phyloP scores from a whole-genome alignment of 228 moss, liverwort and hornwort species.

The Sphagnum fallax region DNA sequence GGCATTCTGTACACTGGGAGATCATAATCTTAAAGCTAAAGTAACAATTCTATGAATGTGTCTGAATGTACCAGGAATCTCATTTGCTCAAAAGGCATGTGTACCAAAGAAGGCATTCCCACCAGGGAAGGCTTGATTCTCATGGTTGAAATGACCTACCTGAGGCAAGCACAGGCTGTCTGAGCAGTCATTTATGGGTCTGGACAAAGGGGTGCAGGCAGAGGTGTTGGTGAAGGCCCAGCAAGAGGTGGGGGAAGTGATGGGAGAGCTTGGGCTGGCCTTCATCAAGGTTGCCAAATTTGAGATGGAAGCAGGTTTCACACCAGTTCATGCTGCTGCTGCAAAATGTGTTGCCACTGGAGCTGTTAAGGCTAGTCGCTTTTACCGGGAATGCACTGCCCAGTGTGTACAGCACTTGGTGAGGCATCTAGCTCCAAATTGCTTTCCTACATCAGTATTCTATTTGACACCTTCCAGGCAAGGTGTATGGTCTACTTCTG shows the following conservation, averaged over 20 bases:
- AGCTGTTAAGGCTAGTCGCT: constrained; percentile 94
- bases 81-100: no score
- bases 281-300: constrained; percentile 97
- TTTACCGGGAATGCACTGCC: constrained; percentile 85
- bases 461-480: no score
- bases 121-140: no score
- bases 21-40: no score
- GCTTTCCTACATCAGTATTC: not conserved
- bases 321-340: constrained; percentile 59
- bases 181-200: no score
- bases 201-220: constrained; percentile 39
- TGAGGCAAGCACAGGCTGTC: no score
- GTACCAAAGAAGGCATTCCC: no score
- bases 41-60: no score
- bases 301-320: constrained; percentile 62
- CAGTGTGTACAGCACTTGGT: constrained; percentile 96
- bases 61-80: no score
- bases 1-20: no score
- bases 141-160: no score
- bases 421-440: not conserved
- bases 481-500: no score
- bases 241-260: constrained; percentile 97
- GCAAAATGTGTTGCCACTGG: constrained; percentile 85
- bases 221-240: constrained; percentile 87
- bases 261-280: constrained; percentile 93